A percentile compares a stretch with the other conserved stretches of the same genome.
These are phyloP conservation scores for Crotalaria pallida DNA, from an alignment of 306 rosid species.

Conservation along the genomic window DNA sequence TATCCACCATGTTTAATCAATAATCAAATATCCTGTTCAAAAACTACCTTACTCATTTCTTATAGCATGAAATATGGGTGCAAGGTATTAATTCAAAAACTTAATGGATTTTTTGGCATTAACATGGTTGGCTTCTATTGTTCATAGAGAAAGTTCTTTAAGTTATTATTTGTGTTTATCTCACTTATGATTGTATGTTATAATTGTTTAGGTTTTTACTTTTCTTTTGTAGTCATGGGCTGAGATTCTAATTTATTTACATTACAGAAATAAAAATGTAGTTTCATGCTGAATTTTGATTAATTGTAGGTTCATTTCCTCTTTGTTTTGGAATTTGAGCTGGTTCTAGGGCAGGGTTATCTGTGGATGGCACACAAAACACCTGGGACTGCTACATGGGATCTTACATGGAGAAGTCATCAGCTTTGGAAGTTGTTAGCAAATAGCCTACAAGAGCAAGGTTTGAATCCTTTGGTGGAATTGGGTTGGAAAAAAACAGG, in stretches of 20 bases:
- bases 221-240: neutral
- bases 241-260: neutral
- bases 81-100: neutral
- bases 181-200: neutral
- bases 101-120: neutral
- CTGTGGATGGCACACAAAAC: slow-evolving; percentile 77
- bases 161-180: neutral
- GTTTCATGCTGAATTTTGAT: slow-evolving; percentile 16
- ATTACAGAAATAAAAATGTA: neutral
- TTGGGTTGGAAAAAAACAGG: slow-evolving; percentile 89
- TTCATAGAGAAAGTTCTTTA: neutral
- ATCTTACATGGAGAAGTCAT: slow-evolving; percentile 64
- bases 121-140: neutral
- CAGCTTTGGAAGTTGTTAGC: slow-evolving; percentile 63
- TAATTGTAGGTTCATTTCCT: slow-evolving; percentile 13
- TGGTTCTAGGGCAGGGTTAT: slow-evolving; percentile 84
- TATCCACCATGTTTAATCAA: slow-evolving; percentile 1
- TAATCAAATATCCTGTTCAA: neutral
- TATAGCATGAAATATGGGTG: neutral
- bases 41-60: neutral
- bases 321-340: slow-evolving; percentile 32
- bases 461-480: slow-evolving; percentile 57
- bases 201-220: neutral
- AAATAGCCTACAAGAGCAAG: slow-evolving; percentile 48
- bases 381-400: slow-evolving; percentile 69